phyloP scores from a whole-genome alignment of 2,329 filamentous ascomycete genomes.

The Biscogniauxia mediterranea region DNA sequence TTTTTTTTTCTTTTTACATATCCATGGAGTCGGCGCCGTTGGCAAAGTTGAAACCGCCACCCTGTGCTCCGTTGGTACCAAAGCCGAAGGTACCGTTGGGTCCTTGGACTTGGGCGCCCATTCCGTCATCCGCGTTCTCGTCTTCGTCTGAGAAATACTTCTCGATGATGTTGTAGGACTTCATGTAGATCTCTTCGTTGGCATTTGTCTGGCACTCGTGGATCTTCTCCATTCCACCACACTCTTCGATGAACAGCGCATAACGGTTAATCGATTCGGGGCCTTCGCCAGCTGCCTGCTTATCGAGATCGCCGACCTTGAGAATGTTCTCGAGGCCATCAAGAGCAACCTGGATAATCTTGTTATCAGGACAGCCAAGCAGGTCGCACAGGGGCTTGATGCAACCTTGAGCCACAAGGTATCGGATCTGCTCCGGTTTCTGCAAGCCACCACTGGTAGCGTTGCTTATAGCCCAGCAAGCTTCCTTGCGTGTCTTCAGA shows the following conservation, averaged over 20 bases:
- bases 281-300: slow-evolving; percentile 76
- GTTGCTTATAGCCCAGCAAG: slow-evolving; percentile 99
- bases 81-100: slow-evolving; percentile 80
- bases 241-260: slow-evolving; percentile 97
- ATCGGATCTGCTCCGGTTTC: slow-evolving; percentile 98
- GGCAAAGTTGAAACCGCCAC: slow-evolving; percentile 83
- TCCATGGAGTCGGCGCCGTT: slow-evolving; percentile 66
- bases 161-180: slow-evolving; percentile 99
- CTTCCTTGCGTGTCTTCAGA: slow-evolving; percentile 98
- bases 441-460: slow-evolving; percentile 95
- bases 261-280: slow-evolving; percentile 89
- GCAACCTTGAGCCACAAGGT: slow-evolving; percentile 88
- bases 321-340: slow-evolving; percentile 98
- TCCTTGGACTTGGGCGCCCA: slow-evolving; percentile 69
- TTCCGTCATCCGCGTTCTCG: slow-evolving; percentile 79
- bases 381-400: slow-evolving; percentile 97
- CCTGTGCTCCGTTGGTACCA: slow-evolving; percentile 61
- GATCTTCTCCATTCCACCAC: slow-evolving; percentile 99
- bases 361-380: slow-evolving; percentile 95
- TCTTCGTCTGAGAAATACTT: slow-evolving; percentile 99
- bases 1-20: slow-evolving; percentile 47
- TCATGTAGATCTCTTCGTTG: slow-evolving; percentile 99
- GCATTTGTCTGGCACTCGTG: slow-evolving; percentile 99
- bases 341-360: slow-evolving; percentile 98
- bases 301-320: slow-evolving; percentile 98